Evolutionary conservation across 2,329 filamentous ascomycete species (phyloP), one percentile per base, ranked within the genome.

Genomic region (Fusarium camptoceras): DNA sequence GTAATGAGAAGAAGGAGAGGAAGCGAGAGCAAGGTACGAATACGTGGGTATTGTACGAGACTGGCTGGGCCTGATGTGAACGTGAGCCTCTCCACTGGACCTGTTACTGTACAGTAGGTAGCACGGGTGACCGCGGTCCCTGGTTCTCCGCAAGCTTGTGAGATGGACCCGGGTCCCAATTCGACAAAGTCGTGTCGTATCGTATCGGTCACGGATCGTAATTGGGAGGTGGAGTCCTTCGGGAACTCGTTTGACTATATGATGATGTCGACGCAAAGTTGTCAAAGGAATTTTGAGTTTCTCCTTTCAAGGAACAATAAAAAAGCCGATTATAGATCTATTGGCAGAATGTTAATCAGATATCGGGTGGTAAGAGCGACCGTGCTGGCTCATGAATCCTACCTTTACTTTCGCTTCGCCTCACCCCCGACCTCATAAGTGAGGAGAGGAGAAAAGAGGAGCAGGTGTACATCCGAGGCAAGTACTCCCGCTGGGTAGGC

Each of bases 171-270:
- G 56, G 50, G 25, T 46, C 54, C 59, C 37, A 62, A 57, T 70
- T 37, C 59, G 55, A 68, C 58, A 55, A 54, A 69, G 59, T 54
- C 64, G 51, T 71, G 68, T 71, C 64, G 68, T 71, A 69, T 71
- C 64, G 68, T 71, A 71, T 71, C 68, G 68, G 68, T 55, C 55
- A 64, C 53, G 64, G 64, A 69, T 71, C 68, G 68, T 56, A 71
- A 69, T 71, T 70, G 68, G 53, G 59, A 55, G 42, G 64, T 71
- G 68, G 68, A 71, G 68, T 53, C 60, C 30, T 65, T 54, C 8
- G 37, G 25, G 59, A 47, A 50, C 28, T 46, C 57, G 57, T 53
- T 63, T 48, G 66, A 68, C 39, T 54, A 67, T 70, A 54, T 55
- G 47, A 68, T 71, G 67, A 64, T 70, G 67, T 47, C 55, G 58